Conservation (phyloP, 371 early-diverging fungal species). For the Mortierella sp. region DNA sequence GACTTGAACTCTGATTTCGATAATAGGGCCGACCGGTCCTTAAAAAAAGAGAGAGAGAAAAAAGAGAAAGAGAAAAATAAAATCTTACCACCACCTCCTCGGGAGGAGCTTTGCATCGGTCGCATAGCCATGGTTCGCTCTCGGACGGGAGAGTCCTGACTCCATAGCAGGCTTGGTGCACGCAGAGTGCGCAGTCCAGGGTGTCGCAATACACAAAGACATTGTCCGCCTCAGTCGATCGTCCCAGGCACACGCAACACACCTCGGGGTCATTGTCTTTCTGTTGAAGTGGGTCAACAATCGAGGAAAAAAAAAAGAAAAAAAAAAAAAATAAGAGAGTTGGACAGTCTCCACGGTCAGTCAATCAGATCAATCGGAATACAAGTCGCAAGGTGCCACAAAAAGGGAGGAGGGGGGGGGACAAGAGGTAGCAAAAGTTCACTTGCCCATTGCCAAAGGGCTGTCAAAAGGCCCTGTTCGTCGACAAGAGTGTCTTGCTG, state of each 20-base stretch:
- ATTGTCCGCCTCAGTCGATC: conserved; percentile 54
- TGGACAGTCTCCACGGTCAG: background rate
- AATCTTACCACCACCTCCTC: conserved; percentile 54
- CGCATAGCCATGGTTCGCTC: conserved; percentile 60
- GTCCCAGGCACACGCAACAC: conserved; percentile 62
- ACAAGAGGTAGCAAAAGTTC: background rate
- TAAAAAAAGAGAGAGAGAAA: conserved; percentile 15
- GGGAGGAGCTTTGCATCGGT: conserved; percentile 56
- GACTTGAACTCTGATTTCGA: conserved; percentile 5
- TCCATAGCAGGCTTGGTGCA: conserved; percentile 61
- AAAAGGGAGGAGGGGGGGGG: background rate
- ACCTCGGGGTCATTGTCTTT: conserved; percentile 60
- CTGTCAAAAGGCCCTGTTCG: conserved; percentile 47
- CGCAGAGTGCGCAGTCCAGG: conserved; percentile 59
- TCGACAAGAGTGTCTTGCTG: conserved; percentile 38
- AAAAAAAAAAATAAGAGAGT: conserved; percentile 2
- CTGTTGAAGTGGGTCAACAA: conserved; percentile 13
- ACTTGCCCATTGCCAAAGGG: conserved; percentile 46
- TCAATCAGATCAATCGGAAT: background rate
- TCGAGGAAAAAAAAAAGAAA: no score
- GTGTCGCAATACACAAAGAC: conserved; percentile 63
- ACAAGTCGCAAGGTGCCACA: background rate
- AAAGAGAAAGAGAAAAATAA: conserved; percentile 3
- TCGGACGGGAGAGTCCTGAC: conserved; percentile 52
- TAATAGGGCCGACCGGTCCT: background rate